Conservation (phyloP, 495 filamentous ascomycete species). For the Aspergillus nidulans region DNA sequence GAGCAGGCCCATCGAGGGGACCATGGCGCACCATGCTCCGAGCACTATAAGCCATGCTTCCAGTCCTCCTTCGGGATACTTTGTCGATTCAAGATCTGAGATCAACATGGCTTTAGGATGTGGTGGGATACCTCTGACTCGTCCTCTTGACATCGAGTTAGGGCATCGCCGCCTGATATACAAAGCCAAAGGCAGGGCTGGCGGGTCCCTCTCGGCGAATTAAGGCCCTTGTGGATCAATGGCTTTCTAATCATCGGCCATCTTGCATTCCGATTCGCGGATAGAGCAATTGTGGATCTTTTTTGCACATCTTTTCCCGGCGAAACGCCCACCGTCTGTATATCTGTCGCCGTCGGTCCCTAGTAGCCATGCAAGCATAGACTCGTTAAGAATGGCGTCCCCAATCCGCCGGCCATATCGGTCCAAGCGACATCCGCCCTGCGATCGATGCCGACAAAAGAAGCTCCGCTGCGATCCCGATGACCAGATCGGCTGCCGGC, state of each 20-base stretch:
- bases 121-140: not conserved
- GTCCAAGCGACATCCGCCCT: constrained; percentile 36
- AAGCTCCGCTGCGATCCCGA: constrained; percentile 35
- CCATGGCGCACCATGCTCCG: constrained; percentile 59
- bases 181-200: no score
- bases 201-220: not conserved
- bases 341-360: not conserved
- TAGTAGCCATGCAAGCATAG: no score
- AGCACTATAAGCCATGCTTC: constrained; percentile 63
- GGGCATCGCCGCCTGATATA: not conserved
- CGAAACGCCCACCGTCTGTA: not conserved
- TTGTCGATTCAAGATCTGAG: not conserved
- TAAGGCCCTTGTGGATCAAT: not conserved
- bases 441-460: constrained; percentile 34
- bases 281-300: not conserved
- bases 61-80: constrained; percentile 62
- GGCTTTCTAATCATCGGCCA: not conserved
- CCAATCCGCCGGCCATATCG: constrained; percentile 29
- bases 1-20: constrained; percentile 61
- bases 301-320: no score
- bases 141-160: not conserved
- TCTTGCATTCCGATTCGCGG: not conserved
- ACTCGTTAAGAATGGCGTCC: not conserved
- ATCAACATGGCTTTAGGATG: not conserved
- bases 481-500: constrained; percentile 24